Conservation (phyloP, 257 asterid genomes). For the Nicotiana noctiflora region DNA sequence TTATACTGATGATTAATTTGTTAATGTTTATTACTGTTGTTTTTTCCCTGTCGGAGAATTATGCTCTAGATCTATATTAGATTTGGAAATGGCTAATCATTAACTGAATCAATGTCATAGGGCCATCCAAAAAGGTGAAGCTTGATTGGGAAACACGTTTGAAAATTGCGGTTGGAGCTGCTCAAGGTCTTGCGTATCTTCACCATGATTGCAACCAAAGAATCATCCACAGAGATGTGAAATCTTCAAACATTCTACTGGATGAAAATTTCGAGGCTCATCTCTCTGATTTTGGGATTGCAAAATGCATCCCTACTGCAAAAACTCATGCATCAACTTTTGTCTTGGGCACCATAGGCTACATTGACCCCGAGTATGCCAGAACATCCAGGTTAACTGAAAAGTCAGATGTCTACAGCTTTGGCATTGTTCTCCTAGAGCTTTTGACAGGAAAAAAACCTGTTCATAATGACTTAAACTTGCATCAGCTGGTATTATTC, state of each 20-base stretch:
- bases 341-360: constrained; percentile 94
- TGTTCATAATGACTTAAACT: constrained; percentile 69
- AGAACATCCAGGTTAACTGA: constrained; percentile 84
- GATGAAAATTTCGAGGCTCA: constrained; percentile 90
- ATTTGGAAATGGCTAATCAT: not conserved
- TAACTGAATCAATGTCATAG: constrained; percentile 24
- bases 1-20: not conserved
- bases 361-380: constrained; percentile 96
- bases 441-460: constrained; percentile 89
- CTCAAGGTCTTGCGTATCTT: constrained; percentile 94
- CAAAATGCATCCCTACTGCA: constrained; percentile 57
- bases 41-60: not conserved
- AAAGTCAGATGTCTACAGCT: constrained; percentile 92
- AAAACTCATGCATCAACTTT: constrained; percentile 84
- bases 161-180: constrained; percentile 88
- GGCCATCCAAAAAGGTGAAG: constrained; percentile 76
- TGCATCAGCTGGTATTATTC: constrained; percentile 77
- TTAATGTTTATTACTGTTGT: not conserved
- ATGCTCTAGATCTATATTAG: no score
- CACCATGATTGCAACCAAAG: constrained; percentile 90
- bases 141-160: constrained; percentile 95
- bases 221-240: constrained; percentile 89
- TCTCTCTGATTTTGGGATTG: constrained; percentile 92
- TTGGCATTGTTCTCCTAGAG: constrained; percentile 91
- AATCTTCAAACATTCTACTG: constrained; percentile 78